Evolutionary conservation across 139 green algal species (phyloP).

Genomic region (Coelastrella sp.): DNA sequence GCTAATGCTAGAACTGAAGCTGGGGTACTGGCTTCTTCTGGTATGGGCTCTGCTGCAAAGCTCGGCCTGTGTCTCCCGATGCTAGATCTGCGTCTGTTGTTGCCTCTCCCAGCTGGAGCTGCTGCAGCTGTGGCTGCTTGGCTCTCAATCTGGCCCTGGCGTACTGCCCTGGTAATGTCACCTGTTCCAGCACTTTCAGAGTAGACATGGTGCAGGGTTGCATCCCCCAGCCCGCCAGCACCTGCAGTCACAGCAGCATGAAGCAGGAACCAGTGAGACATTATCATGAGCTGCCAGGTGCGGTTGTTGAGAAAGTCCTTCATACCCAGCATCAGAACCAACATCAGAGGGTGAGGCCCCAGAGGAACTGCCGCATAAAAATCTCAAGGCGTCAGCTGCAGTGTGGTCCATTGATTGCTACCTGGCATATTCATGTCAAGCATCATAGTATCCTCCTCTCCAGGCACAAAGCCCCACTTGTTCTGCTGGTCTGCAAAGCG

Average conservation of each 20-base stretch:
- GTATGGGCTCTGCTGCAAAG: conserved; percentile 11
- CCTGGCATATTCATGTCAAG: conserved; percentile 64
- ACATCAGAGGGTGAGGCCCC: too few relatives aligned
- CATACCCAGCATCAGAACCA: not conserved
- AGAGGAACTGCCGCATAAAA: not conserved
- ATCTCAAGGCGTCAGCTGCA: not conserved
- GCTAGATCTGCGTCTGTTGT: conserved; percentile 14
- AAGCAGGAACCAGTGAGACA: not conserved
- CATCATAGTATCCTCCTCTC: conserved; percentile 67
- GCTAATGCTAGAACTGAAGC: not conserved
- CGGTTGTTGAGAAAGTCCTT: too few relatives aligned
- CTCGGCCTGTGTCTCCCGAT: not conserved
- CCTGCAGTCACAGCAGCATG: conserved; percentile 21
- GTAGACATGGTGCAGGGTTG: conserved; percentile 32
- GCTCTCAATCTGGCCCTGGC: conserved; percentile 10
- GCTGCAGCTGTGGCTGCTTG: not conserved
- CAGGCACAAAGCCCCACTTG: conserved; percentile 87
- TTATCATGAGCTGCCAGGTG: too few relatives aligned
- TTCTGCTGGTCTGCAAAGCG: conserved; percentile 48
- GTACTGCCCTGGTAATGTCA: conserved; percentile 25
- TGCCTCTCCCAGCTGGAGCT: not conserved
- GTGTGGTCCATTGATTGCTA: not conserved
- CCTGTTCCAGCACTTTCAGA: conserved; percentile 30
- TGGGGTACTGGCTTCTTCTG: conserved; percentile 15
- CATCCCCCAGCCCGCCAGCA: conserved; percentile 36